Evolutionary conservation across 2,329 filamentous ascomycete species (phyloP).

Genomic region (Niveomyces coronatus): DNA sequence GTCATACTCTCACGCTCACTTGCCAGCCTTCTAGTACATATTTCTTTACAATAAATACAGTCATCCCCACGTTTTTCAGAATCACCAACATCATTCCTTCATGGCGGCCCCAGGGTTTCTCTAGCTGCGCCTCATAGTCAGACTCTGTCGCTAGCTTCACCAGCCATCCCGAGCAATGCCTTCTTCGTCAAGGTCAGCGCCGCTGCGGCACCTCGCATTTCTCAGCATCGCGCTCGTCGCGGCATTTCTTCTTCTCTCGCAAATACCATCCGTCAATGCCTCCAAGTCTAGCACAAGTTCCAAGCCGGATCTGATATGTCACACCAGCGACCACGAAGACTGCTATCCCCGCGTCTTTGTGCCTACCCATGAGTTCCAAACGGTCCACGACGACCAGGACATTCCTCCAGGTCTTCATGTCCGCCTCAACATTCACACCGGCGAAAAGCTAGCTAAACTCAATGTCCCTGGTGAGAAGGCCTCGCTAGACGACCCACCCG

Average conservation of each 20-base stretch:
- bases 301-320: constrained; percentile 49
- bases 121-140: no score
- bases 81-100: no score
- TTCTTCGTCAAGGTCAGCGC: constrained; percentile 5
- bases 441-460: constrained; percentile 55
- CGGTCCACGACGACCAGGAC: constrained; percentile 53
- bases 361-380: constrained; percentile 54
- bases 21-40: not conserved
- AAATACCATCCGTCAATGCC: not conserved
- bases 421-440: constrained; percentile 53
- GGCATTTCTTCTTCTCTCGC: not conserved
- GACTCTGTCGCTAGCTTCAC: no score
- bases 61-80: no score
- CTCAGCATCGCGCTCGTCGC: not conserved
- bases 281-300: not conserved
- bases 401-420: constrained; percentile 56
- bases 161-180: constrained; percentile 7
- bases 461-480: constrained; percentile 47
- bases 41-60: not conserved
- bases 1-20: no score
- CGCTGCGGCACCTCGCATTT: not conserved
- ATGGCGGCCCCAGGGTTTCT: no score
- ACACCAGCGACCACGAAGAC: constrained; percentile 46
- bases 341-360: constrained; percentile 58
- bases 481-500: constrained; percentile 38